phyloP scores from a whole-genome alignment of 176 grass and related monocot genomes.

The Oryza meyeriana region DNA sequence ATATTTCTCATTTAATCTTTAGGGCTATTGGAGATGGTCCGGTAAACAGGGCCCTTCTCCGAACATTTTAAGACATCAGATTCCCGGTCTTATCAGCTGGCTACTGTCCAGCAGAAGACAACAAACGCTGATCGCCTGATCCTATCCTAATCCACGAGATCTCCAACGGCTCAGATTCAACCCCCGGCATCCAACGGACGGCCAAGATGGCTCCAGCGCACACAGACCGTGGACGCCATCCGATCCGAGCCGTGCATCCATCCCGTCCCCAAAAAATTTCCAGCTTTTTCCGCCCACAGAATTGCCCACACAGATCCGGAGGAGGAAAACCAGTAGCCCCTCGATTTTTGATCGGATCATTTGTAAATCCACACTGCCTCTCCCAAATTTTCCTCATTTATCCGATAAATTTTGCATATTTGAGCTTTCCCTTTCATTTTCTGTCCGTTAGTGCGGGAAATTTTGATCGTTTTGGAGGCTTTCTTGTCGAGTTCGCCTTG shows the following conservation, averaged over 20 bases:
- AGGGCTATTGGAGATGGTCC: too few species aligned
- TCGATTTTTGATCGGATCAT: constrained; percentile 17
- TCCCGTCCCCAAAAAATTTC: background rate
- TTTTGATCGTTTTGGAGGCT: constrained; percentile 4
- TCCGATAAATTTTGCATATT: background rate
- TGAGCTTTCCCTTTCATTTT: background rate
- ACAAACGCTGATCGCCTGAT: background rate
- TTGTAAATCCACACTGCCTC: background rate
- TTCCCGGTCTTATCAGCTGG: background rate
- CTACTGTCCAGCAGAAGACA: background rate
- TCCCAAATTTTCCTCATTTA: background rate
- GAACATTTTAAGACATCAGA: background rate
- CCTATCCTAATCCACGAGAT: constrained; percentile 8
- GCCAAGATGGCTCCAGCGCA: background rate
- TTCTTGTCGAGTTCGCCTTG: background rate
- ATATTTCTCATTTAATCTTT: too few species aligned
- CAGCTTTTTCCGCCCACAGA: constrained; percentile 6
- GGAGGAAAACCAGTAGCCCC: background rate
- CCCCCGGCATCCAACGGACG: background rate
- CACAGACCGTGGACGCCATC: background rate
- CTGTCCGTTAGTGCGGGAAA: background rate
- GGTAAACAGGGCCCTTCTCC: too few species aligned
- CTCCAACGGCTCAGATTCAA: constrained; percentile 24
- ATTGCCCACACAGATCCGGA: background rate
- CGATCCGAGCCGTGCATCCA: background rate